A percentile compares a stretch with the other conserved stretches of the same genome.
Conservation (phyloP, 108 stramenopile species). For the Cyclotella sp. region DNA sequence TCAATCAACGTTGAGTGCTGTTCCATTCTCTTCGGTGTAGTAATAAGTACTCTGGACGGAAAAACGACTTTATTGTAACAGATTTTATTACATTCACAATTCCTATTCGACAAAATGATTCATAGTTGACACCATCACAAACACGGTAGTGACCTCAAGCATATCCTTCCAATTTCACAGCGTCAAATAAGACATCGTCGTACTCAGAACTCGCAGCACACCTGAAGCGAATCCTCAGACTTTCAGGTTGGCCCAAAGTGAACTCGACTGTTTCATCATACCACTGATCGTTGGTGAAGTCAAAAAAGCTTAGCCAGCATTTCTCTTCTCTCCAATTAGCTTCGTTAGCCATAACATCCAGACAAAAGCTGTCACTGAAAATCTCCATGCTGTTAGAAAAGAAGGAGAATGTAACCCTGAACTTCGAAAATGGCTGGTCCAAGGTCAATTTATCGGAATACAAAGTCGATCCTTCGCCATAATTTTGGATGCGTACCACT, state of each 20-base stretch:
- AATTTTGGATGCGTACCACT: conserved; percentile 15
- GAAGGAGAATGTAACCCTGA: not conserved
- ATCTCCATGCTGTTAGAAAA: conserved; percentile 23
- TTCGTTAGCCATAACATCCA: conserved; percentile 17
- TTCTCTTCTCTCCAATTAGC: conserved; percentile 6
- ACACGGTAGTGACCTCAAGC: not conserved
- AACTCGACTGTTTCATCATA: not conserved
- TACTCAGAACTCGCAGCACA: not conserved
- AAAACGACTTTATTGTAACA: too few species aligned
- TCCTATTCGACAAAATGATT: too few species aligned
- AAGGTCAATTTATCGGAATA: not conserved
- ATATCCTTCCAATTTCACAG: conserved; percentile 9
- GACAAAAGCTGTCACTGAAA: conserved; percentile 30
- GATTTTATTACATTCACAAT: too few species aligned
- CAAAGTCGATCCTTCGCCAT: not conserved
- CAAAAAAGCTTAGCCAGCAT: conserved; percentile 22
- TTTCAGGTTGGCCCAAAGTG: not conserved
- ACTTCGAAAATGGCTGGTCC: not conserved
- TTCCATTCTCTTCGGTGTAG: not conserved
- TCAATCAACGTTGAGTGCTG: not conserved
- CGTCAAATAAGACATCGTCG: conserved; percentile 9
- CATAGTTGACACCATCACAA: too few species aligned
- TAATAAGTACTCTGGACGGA: not conserved
- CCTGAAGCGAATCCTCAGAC: conserved; percentile 19
- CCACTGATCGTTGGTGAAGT: conserved; percentile 33